Conservation (phyloP, 2,329 filamentous ascomycete genomes). For the Pyrenochaeta sp. region DNA sequence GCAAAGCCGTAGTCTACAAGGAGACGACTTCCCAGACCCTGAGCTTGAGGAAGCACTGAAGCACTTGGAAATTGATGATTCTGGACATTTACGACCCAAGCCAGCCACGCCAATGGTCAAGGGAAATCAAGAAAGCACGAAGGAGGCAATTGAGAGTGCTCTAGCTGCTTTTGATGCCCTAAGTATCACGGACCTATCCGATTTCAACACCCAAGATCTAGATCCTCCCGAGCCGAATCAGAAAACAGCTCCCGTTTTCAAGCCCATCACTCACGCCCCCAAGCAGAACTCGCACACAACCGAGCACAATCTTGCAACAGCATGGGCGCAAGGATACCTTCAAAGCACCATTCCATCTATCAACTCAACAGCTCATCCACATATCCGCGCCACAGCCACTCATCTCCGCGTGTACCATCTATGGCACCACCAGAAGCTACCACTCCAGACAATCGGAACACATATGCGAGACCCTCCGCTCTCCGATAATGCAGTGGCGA, state of each 20-base stretch:
- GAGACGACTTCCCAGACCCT: conserved; percentile 33
- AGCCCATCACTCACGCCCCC: background rate
- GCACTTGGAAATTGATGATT: conserved; percentile 19
- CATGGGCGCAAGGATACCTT: conserved; percentile 40
- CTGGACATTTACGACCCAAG: conserved; percentile 14
- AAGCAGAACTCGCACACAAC: conserved; percentile 16
- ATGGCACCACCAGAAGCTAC: conserved; percentile 39
- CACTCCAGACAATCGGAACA: conserved; percentile 27
- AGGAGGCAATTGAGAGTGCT: conserved; percentile 1
- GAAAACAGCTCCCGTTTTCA: conserved; percentile 1
- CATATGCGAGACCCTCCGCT: conserved; percentile 42
- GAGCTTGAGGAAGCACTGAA: conserved; percentile 34
- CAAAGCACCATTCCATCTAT: conserved; percentile 36
- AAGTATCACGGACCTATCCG: background rate
- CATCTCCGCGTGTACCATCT: conserved; percentile 45
- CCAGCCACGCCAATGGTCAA: background rate
- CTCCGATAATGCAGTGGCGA: conserved; percentile 32
- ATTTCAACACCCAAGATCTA: background rate
- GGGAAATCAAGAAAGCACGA: background rate
- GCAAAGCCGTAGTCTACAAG: background rate
- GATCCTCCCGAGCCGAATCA: background rate
- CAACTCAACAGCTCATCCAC: conserved; percentile 18
- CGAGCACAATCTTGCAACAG: conserved; percentile 33
- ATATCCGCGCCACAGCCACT: conserved; percentile 39
- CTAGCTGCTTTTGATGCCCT: too few species aligned